phyloP scores from a whole-genome alignment of 352 stramenopile species.

The Phytophthora citrophthora region DNA sequence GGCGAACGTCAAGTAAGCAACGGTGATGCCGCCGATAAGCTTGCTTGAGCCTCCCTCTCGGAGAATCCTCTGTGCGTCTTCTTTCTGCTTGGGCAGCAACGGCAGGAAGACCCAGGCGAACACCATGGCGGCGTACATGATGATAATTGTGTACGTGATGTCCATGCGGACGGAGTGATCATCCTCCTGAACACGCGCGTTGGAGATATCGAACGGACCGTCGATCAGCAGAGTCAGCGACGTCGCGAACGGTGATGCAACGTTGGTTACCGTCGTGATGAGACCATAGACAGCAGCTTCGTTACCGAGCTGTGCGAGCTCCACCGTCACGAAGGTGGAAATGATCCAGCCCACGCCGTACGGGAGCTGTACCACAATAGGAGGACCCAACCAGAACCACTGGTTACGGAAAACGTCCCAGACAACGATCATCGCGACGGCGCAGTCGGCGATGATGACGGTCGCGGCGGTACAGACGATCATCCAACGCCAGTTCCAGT shows the following conservation, averaged over 20 bases:
- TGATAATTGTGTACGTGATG: conserved; percentile 29
- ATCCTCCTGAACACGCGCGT: conserved; percentile 15
- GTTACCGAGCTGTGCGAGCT: conserved; percentile 23
- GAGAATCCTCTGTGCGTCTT: conserved; percentile 18
- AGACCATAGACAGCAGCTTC: conserved; percentile 23
- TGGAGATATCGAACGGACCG: conserved; percentile 23
- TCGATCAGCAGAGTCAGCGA: conserved; percentile 17
- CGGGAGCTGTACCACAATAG: conserved; percentile 27
- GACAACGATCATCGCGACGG: conserved; percentile 17
- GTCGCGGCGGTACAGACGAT: conserved; percentile 12
- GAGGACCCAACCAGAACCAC: conserved; percentile 25
- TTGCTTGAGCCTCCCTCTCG: conserved; percentile 18
- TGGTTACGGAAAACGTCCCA: conserved; percentile 30
- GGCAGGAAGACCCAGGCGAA: conserved; percentile 26
- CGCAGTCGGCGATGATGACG: conserved; percentile 17
- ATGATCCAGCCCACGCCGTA: conserved; percentile 30
- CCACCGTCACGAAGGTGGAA: conserved; percentile 25
- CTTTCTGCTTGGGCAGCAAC: conserved; percentile 29
- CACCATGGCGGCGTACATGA: conserved; percentile 26
- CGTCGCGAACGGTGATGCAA: conserved; percentile 17
- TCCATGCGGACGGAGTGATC: conserved; percentile 26
- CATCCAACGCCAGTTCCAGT: conserved; percentile 33
- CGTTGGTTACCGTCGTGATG: conserved; percentile 24
- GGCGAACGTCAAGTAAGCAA: conserved; percentile 18
- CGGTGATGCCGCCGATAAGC: conserved; percentile 16